phyloP scores from a whole-genome alignment of 2,329 filamentous ascomycete genomes.

The Fonsecaea pedrosoi region DNA sequence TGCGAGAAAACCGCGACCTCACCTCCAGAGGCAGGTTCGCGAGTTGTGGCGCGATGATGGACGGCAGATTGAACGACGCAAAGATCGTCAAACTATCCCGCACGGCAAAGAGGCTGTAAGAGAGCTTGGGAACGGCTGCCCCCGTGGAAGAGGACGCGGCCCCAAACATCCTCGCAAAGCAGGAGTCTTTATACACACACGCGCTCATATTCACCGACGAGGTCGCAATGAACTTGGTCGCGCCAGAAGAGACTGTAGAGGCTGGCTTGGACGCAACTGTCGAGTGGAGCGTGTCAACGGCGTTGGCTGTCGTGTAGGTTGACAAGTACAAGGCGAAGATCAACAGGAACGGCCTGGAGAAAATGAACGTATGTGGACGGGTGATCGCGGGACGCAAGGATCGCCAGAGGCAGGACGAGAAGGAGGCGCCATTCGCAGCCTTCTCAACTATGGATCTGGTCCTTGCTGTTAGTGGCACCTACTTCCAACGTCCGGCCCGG shows the following conservation, averaged over 20 bases:
- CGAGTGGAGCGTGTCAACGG: constrained; percentile 78
- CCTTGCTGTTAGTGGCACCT: constrained; percentile 2
- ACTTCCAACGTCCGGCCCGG: not conserved
- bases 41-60: constrained; percentile 74
- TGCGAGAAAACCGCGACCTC: constrained; percentile 53
- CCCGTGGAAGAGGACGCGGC: constrained; percentile 37
- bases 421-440: constrained; percentile 50
- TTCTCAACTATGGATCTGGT: constrained; percentile 58
- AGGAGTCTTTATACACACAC: constrained; percentile 81
- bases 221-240: constrained; percentile 80
- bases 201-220: constrained; percentile 82
- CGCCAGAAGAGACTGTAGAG: constrained; percentile 71
- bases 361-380: constrained; percentile 52
- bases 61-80: constrained; percentile 87
- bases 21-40: constrained; percentile 64
- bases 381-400: constrained; percentile 50
- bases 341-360: constrained; percentile 57
- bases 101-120: constrained; percentile 76
- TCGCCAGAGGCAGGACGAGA: constrained; percentile 50
- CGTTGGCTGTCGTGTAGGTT: constrained; percentile 89
- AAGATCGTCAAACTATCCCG: constrained; percentile 88
- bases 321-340: constrained; percentile 75
- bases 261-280: constrained; percentile 66
- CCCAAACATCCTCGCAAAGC: constrained; percentile 77
- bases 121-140: constrained; percentile 66